Conservation (phyloP, 495 filamentous ascomycete species). For the Pseudevernia furfuracea region DNA sequence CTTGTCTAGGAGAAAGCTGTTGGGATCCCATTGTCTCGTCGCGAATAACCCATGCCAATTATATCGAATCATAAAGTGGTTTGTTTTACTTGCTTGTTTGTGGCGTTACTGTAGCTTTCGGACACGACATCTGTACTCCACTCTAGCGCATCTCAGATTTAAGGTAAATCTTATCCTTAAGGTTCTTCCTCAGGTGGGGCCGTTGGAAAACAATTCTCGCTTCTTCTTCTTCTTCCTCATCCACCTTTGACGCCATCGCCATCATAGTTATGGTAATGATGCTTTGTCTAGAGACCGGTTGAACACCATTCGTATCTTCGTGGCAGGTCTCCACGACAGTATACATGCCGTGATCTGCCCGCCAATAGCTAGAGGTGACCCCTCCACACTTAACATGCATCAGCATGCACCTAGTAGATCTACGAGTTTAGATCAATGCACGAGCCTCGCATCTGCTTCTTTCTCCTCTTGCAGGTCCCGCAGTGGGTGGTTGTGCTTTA, state of each 20-base stretch:
- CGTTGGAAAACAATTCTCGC: too few relatives aligned
- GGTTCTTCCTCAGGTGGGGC: too few relatives aligned
- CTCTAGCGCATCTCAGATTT: neutral
- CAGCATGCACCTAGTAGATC: neutral
- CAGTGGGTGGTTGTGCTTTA: neutral
- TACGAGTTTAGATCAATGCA: neutral
- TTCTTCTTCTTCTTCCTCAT: neutral
- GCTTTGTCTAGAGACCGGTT: neutral
- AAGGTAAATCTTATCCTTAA: neutral
- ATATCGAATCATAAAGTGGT: neutral
- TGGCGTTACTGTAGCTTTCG: constrained; percentile 1
- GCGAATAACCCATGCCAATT: neutral
- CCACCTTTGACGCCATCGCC: neutral
- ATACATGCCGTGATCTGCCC: too few relatives aligned
- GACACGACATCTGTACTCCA: too few relatives aligned
- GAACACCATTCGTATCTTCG: too few relatives aligned
- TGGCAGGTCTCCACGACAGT: neutral
- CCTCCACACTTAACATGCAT: neutral
- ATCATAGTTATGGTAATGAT: neutral
- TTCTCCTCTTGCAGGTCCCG: neutral
- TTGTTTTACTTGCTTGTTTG: neutral
- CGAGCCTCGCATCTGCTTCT: neutral
- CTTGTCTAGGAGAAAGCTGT: constrained; percentile 32
- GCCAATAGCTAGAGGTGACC: neutral
- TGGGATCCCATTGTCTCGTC: constrained; percentile 1